Conservation (phyloP, 768 basidiomycete genomes). For the Mycena alexandri region DNA sequence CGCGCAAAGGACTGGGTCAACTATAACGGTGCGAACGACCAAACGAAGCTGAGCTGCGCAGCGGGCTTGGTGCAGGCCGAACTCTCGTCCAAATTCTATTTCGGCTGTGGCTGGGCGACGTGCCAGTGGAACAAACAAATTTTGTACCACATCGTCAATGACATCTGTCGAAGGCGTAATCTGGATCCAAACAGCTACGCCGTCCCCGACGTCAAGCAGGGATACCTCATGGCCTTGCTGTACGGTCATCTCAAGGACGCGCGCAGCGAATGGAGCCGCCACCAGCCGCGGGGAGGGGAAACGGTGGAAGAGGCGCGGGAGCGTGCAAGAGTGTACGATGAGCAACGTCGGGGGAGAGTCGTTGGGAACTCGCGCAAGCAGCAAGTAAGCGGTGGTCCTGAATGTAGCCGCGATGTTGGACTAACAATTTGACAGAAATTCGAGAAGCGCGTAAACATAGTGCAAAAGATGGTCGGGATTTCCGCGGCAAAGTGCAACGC, state of each 20-base stretch:
- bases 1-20: background rate
- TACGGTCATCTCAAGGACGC: background rate
- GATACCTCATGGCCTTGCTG: conserved; percentile 5
- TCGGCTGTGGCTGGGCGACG: conserved; percentile 1
- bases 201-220: background rate
- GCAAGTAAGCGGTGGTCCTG: too few relatives aligned
- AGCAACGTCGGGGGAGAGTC: background rate
- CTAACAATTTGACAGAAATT: too few relatives aligned
- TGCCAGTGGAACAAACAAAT: conserved; percentile 2
- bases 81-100: too few relatives aligned
- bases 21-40: background rate
- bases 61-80: conserved; percentile 2
- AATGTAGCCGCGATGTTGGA: too few relatives aligned
- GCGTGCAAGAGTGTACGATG: background rate
- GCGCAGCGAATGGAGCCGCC: background rate
- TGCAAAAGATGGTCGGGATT: background rate
- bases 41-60: background rate
- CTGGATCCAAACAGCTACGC: background rate
- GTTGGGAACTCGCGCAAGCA: conserved; percentile 9
- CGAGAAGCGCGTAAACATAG: too few relatives aligned
- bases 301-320: background rate
- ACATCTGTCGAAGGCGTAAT: background rate
- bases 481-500: background rate
- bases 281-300: conserved; percentile 8
- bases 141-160: too few relatives aligned